Evolutionary conservation across 352 stramenopile species (phyloP), one percentile per base, ranked within the genome.

Genomic region (Globisporangium okanoganense): DNA sequence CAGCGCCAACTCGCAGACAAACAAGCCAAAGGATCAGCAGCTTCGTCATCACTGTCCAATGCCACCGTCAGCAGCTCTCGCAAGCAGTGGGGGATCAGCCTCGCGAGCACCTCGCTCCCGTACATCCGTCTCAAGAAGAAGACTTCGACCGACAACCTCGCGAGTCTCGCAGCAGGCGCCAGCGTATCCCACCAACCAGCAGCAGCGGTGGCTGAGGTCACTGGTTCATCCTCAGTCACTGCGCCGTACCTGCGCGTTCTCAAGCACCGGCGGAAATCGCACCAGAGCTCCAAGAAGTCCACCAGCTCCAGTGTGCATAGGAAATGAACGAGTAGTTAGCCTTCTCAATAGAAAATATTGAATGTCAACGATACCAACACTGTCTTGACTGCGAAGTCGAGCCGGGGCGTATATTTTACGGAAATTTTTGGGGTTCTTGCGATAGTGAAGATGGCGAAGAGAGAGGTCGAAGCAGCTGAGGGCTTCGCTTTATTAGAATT

Each of bases 121-220:
- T 87, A 86, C 65, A 89, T 93, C 50, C 83, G 79, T 8, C 55
- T 79, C 51, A 88, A 87, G 63, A 90, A 90, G 61, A 87, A 85
- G 40, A 67, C 62, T 3, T 61, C 73, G 3, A 43, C 70, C 6
- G 57, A 67, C 22, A 33, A 75, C 0, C 61, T 72, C 22, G 16
- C 40, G 3, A 58, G 29, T 24, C 14, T n/a, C 2, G 31, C 24
- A 38, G 22, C 35, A 8, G n/a, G 12, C 35, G 53, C 29, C 29
- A 33, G 14, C 10, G 27, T 12, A 5, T 29, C 3, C 5, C 29
- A 43, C 13, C 49, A 49, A 27, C 25, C 48, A 7, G 5, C 22
- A 25, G 18, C 14, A 36, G 29, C 43, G 3, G 16, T 45, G 14
- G 10, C 61, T 33, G 36, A 29, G 16, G 66, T 59, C 25, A 43